Percentiles rank a stretch among this genome's conserved stretches.
Conservation (phyloP, 306 rosid species). For the Quercus parvula region DNA sequence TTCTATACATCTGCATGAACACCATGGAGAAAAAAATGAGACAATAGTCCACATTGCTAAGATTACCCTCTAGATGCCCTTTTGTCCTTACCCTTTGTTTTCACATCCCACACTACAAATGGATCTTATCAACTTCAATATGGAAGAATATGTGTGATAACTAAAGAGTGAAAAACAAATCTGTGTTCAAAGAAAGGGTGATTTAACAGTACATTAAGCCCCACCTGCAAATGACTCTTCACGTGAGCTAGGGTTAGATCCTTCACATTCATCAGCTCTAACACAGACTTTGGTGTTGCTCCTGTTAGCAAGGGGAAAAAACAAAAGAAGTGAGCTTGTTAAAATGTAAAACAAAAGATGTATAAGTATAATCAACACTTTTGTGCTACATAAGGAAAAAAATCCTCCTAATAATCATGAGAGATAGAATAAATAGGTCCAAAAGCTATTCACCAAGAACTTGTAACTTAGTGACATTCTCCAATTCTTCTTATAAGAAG, state of each 20-base stretch:
- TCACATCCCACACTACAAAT: conserved; percentile 34
- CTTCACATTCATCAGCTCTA: conserved; percentile 91
- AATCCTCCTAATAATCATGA: neutral
- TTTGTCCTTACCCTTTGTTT: conserved; percentile 59
- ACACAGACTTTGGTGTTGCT: conserved; percentile 93
- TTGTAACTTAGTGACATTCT: no score
- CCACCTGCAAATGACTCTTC: conserved; percentile 98
- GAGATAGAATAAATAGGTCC: neutral
- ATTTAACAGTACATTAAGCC: conserved; percentile 28
- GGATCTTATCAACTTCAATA: conserved; percentile 11
- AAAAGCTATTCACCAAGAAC: neutral
- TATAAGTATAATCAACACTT: neutral
- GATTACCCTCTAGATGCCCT: conserved; percentile 47
- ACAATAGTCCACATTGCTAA: conserved; percentile 33
- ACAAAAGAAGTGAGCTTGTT: neutral
- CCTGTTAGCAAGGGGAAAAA: conserved; percentile 30
- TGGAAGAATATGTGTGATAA: conserved; percentile 2
- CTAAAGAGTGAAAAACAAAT: conserved; percentile 7
- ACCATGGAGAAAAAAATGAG: conserved; percentile 25
- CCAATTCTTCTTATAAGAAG: no score
- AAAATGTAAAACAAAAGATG: neutral
- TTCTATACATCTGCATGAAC: conserved; percentile 97
- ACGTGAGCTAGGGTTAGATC: conserved; percentile 98
- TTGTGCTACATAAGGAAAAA: neutral
- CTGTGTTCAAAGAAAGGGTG: conserved; percentile 27